Evolutionary conservation across 2,329 filamentous ascomycete species (phyloP).

Genomic region (Pestalotiopsis sp.): DNA sequence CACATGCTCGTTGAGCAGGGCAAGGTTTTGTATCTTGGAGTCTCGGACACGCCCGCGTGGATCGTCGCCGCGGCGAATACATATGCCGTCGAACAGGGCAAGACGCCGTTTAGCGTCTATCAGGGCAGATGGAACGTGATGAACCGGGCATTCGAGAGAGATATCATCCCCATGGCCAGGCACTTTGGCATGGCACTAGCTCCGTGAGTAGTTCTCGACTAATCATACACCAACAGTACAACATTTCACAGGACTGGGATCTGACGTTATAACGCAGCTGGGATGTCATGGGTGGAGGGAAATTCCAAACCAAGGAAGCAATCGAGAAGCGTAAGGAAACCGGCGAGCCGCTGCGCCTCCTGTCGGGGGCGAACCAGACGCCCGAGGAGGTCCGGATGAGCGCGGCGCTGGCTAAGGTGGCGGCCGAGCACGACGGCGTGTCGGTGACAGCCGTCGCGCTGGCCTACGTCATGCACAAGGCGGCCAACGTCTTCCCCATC

Average conservation of each 20-base stretch:
- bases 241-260: too few relatives aligned
- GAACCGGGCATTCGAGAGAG: constrained; percentile 42
- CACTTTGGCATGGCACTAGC: constrained; percentile 52
- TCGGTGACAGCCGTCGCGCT: constrained; percentile 6
- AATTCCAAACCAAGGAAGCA: constrained; percentile 40
- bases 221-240: too few relatives aligned
- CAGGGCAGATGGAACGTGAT: constrained; percentile 45
- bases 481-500: constrained; percentile 49
- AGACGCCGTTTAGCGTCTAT: constrained; percentile 37
- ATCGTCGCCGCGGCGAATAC: constrained; percentile 30
- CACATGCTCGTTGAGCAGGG: constrained; percentile 26
- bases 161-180: constrained; percentile 44
- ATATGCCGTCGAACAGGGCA: constrained; percentile 28
- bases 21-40: constrained; percentile 33
- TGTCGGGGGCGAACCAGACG: not conserved
- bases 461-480: constrained; percentile 27
- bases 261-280: constrained; percentile 33
- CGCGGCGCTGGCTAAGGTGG: constrained; percentile 7
- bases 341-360: constrained; percentile 1
- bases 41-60: constrained; percentile 34
- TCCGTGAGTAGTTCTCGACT: constrained; percentile 32
- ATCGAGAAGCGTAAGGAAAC: constrained; percentile 11
- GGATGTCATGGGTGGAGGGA: constrained; percentile 56
- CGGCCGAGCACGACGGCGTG: constrained; percentile 10
- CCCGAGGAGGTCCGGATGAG: constrained; percentile 8